Evolutionary conservation across 768 basidiomycete genomes (phyloP), one percentile per base, ranked within the genome.

Genomic region (Leccinum truebloodii): DNA sequence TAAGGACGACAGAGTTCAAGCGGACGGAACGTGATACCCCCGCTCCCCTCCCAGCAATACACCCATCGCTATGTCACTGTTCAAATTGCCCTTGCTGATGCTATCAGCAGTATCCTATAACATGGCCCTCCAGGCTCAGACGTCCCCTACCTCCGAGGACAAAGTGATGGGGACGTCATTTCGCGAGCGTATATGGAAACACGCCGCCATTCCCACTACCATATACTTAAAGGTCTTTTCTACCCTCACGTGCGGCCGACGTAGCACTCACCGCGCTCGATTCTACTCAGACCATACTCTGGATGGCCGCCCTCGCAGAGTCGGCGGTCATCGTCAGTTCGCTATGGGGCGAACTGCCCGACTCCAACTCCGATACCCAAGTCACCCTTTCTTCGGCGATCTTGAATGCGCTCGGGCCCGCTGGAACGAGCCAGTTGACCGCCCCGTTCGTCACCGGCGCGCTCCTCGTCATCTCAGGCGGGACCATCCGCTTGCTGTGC

Each of bases 341-440:
- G 4, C 14, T n/a, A n/a, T 44, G 41, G 41, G 41, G 3, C 2
- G 1, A 0, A 44, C 41, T 18, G 9, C 41, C 41, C 10, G 10
- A 44, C 41, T 41, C 41, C 9, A 8, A 49, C 48, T 49, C 22
- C 12, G 18, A 49, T 24, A 49, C 22, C 22, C 14, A 6, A 20
- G 3, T 26, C 24, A 24, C 20, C 3, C 8, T 41, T 5, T 22
- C 24, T 7, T 37, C 58, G 16, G 13, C 3, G 1, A 1, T 59
- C 30, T n/a, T 63, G 14, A 3, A 34, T 22, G 54, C 53, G 6
- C 65, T 66, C n/a, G 65, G 65, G 6, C 65, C 65, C 1, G 37
- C 32, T 13, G 22, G 53, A n/a, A 56, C 51, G 28, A 20, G 52
- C n/a, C 14, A 24, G n/a, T 3, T 60, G 8, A 55, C 61, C 4